Evolutionary conservation across 305 asterid genomes (phyloP).

Genomic region (Striga hermonthica): DNA sequence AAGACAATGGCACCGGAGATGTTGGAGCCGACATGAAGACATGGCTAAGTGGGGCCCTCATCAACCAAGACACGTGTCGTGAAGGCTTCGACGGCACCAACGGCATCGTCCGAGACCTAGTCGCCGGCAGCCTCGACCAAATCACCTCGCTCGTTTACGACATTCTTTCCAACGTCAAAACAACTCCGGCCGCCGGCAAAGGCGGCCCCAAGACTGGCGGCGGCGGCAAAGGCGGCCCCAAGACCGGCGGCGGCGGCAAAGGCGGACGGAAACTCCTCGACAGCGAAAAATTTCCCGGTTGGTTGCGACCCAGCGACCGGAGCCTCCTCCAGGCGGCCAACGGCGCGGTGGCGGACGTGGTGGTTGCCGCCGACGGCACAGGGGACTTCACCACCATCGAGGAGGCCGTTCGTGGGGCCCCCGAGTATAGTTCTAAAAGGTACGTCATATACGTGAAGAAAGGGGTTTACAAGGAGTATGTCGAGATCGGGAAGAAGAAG

Average conservation of each 20-base stretch:
- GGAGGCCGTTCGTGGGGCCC: slow-evolving; percentile 62
- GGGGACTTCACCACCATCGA: slow-evolving; percentile 49
- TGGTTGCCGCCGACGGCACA: slow-evolving; percentile 72
- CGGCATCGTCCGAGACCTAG: slow-evolving; percentile 40
- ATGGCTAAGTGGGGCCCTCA: slow-evolving; percentile 72
- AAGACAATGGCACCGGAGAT: slow-evolving; percentile 58
- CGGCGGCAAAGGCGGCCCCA: neutral
- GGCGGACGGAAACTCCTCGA: slow-evolving; percentile 44
- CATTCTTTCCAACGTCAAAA: slow-evolving; percentile 48
- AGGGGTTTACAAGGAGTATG: slow-evolving; percentile 74
- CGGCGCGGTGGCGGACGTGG: slow-evolving; percentile 41
- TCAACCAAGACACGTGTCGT: slow-evolving; percentile 77
- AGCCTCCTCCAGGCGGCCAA: slow-evolving; percentile 47
- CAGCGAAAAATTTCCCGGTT: slow-evolving; percentile 43
- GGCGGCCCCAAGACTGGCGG: neutral
- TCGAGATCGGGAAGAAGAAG: slow-evolving; percentile 72
- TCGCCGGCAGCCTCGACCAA: slow-evolving; percentile 54
- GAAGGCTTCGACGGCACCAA: slow-evolving; percentile 77
- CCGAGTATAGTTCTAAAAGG: slow-evolving; percentile 44
- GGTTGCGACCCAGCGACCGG: slow-evolving; percentile 55
- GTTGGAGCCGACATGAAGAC: slow-evolving; percentile 60
- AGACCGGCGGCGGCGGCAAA: slow-evolving; percentile 18
- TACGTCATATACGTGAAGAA: slow-evolving; percentile 58
- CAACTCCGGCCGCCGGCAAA: slow-evolving; percentile 21
- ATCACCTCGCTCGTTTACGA: slow-evolving; percentile 46